Evolutionary conservation across 495 filamentous ascomycete genomes (phyloP).

Genomic region (Talaromyces ruber): DNA sequence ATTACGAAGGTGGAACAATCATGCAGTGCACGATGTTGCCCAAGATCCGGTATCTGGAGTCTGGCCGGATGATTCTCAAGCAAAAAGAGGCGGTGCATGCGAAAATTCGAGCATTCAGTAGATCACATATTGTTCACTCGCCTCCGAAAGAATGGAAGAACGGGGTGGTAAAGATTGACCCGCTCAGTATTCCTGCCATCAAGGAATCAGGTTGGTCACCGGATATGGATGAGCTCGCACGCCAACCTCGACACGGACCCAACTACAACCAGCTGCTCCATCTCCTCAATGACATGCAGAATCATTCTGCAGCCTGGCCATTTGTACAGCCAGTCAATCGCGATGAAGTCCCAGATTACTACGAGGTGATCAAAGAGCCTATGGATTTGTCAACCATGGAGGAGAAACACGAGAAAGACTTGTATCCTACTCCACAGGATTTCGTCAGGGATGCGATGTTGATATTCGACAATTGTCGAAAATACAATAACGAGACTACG

Average conservation of each 20-base stretch:
- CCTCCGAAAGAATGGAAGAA: slow-evolving; percentile 82
- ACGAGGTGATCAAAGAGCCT: slow-evolving; percentile 94
- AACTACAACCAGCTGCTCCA: slow-evolving; percentile 91
- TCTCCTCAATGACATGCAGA: slow-evolving; percentile 91
- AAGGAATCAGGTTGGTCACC: slow-evolving; percentile 88
- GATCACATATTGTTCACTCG: slow-evolving; percentile 77
- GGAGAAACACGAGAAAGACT: slow-evolving; percentile 85
- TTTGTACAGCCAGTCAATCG: slow-evolving; percentile 90
- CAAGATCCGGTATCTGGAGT: slow-evolving; percentile 86
- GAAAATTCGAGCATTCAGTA: slow-evolving; percentile 88
- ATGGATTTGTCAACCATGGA: slow-evolving; percentile 99
- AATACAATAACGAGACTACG: slow-evolving; percentile 93
- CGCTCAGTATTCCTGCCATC: slow-evolving; percentile 73
- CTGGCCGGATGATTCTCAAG: slow-evolving; percentile 90
- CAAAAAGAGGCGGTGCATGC: slow-evolving; percentile 91
- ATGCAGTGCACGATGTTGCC: slow-evolving; percentile 99
- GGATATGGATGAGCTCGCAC: slow-evolving; percentile 94
- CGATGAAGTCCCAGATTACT: slow-evolving; percentile 95
- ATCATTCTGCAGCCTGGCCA: slow-evolving; percentile 85
- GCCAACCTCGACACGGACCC: slow-evolving; percentile 93
- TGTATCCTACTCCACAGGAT: slow-evolving; percentile 84
- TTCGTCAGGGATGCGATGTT: slow-evolving; percentile 87
- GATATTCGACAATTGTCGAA: slow-evolving; percentile 89
- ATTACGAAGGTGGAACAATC: slow-evolving; percentile 97
- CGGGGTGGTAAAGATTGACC: slow-evolving; percentile 61